A percentile compares a stretch with the other conserved stretches of the same genome.
These are phyloP conservation scores for Cymbopogon flexuosus DNA, from an alignment of 202 grass and related monocot genomes.

Conservation along the genomic window DNA sequence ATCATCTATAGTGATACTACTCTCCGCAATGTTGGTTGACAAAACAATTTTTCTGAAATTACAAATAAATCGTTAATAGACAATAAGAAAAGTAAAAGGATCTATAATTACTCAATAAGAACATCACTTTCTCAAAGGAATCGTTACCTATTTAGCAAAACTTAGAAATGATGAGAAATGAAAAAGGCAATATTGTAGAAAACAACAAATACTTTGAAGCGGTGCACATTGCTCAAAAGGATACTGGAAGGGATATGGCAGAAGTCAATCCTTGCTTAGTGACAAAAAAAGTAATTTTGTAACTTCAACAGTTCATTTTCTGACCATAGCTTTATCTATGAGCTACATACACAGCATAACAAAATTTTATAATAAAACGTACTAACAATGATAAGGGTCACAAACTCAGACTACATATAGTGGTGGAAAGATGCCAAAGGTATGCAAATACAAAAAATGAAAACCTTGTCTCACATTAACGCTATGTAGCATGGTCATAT, in stretches of 20 bases:
- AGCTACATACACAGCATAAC: background rate
- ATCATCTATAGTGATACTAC: conserved; percentile 98
- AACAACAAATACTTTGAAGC: background rate
- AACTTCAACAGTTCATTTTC: conserved; percentile 11
- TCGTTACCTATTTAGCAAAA: background rate
- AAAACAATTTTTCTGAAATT: conserved; percentile 94
- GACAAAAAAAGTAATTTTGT: background rate
- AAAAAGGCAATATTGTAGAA: background rate
- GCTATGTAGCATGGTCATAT: background rate
- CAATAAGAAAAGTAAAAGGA: background rate
- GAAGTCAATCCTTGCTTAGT: background rate
- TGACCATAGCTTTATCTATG: background rate
- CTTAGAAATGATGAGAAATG: background rate
- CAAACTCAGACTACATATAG: background rate
- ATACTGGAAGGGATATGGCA: background rate
- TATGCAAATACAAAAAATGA: background rate
- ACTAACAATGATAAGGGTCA: background rate
- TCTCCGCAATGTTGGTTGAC: conserved; percentile 94
- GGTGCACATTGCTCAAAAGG: background rate
- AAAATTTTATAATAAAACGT: background rate
- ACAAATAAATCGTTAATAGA: conserved; percentile 35
- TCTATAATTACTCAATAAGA: background rate
- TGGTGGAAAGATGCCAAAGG: background rate
- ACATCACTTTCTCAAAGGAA: background rate
- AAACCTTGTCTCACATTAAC: conserved; percentile 4